Base-by-base conservation (phyloP, 202 grass and related monocot genomes). In the Panicum virgatum region DNA sequence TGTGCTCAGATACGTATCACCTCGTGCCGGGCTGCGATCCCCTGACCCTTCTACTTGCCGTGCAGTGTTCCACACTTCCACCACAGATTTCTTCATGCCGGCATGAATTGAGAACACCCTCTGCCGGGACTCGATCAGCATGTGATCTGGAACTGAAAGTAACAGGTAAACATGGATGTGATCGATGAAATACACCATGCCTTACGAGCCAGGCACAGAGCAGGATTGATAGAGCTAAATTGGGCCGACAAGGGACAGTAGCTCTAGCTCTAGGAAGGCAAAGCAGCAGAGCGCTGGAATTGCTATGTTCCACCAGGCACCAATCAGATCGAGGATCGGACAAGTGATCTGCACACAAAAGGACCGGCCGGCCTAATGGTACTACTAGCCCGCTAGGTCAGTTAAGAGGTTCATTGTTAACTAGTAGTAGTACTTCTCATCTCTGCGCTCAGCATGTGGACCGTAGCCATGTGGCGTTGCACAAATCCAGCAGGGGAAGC, bases 281-380 rank as follows among this genome's bases (percentile, higher is more conserved):
- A 7, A 16, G 18, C 23, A 13, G 0, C 23, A 13, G 0, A 59
- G 57, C 6, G 25, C 23, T 56, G 25, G 22, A 46, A 27, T 16
- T 69, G 66, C 66, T 12, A 18, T 27, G 5, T 25, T 23, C 68
- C 77, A 38, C 27, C n/a, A n/a, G n/a, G n/a, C n/a, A n/a, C n/a
- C 25, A 9, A 51, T 60, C 29, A 14, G 62, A 42, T 11, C 25
- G 37, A 20, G 42, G 62, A 48, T 22, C 38, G 5, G 12, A 68
- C 29, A 32, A 68, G 80, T 75, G 86, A 88, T 50, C 12, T 66
- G 0, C 75, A 84, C 68, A 84, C 68, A 68, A 84, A 83, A 67
- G 67, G 25, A 80, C 43, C 40, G 40, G 64, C 71, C 61, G 62
- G 23, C 51, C 81, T 80, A 75, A 34, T 40, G 18, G 19, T 53